Evolutionary conservation across 2,329 filamentous ascomycete species (phyloP).

Genomic region (Colletotrichum siamense): DNA sequence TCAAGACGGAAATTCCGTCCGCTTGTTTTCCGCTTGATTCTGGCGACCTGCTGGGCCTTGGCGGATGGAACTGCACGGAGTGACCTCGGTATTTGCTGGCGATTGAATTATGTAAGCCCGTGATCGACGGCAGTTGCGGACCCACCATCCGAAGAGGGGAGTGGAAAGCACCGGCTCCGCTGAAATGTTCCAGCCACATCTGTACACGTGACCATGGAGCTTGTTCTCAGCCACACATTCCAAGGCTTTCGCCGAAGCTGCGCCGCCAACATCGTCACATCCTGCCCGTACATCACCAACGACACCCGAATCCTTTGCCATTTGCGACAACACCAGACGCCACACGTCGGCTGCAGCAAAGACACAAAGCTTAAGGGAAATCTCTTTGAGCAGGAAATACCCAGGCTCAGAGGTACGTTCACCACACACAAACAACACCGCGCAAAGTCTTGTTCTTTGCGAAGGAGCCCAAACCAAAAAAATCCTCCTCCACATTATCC

Average conservation of each 20-base stretch:
- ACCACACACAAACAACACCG: constrained; percentile 26
- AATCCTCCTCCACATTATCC: background rate
- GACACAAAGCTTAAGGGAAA: background rate
- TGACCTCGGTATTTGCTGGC: background rate
- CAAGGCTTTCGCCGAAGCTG: constrained; percentile 3
- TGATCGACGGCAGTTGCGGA: background rate
- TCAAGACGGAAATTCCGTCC: constrained; percentile 14
- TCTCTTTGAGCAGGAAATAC: constrained; percentile 38
- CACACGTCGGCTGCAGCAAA: background rate
- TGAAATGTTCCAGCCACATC: background rate
- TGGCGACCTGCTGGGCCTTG: background rate
- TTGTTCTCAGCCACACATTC: background rate
- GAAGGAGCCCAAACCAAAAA: constrained; percentile 1
- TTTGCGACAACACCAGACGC: constrained; percentile 7
- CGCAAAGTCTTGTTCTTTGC: constrained; percentile 1
- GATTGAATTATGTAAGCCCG: background rate
- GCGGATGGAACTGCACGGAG: background rate
- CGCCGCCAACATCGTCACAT: background rate
- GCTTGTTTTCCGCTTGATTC: constrained; percentile 7
- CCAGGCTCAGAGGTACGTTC: constrained; percentile 58
- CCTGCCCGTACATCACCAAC: background rate
- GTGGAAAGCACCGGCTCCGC: background rate
- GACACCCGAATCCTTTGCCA: background rate
- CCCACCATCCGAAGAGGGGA: background rate
- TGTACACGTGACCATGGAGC: background rate